Evolutionary conservation across 305 asterid species (phyloP), one percentile per base, ranked within the genome.

Genomic region (Rubia peregrina): DNA sequence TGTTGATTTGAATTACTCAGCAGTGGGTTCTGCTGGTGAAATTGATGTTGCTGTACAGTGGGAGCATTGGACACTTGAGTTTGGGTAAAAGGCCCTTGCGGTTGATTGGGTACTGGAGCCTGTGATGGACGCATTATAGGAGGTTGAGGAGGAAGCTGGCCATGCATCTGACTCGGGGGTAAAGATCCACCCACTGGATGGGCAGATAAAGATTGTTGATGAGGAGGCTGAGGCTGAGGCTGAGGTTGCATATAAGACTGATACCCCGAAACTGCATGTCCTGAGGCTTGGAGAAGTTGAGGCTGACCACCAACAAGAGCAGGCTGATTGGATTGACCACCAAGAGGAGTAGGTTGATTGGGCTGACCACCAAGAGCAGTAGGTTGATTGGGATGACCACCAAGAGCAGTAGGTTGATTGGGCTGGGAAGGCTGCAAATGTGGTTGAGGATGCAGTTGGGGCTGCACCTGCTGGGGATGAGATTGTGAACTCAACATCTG

Each of bases 191-290:
- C 75, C 22, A 82, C 41, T 2, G 74, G 84, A 71, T 78, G 81
- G 55, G 80, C 80, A 71, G 76, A 83, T 75, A 77, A 67, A 11
- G 80, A 82, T 44, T 75, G 86, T 73, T 86, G 92, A 73, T 85
- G 91, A 65, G 79, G n/a, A n/a, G n/a, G n/a, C n/a, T n/a, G n/a
- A n/a, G n/a, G n/a, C n/a, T n/a, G 81, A 30, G 81, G 78, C 75
- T 84, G 90, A 73, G 90, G 80, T 68, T 76, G 95, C 46, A 80
- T 84, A 80, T 87, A 89, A 53, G 98, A 83, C 65, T 87, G 89
- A 79, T 85, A 87, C 57, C 92, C 92, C 33, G 85, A 79, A 68
- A 82, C 89, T 24, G 89, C 78, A 79, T 85, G 81, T 71, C 74
- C 82, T 44, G 86, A 65, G 66, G 83, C 80, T 70, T 79, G 88